A percentile compares a stretch with the other conserved stretches of the same genome.
Conservation (phyloP, 2,329 filamentous ascomycete species). For the Ascochyta lentis region DNA sequence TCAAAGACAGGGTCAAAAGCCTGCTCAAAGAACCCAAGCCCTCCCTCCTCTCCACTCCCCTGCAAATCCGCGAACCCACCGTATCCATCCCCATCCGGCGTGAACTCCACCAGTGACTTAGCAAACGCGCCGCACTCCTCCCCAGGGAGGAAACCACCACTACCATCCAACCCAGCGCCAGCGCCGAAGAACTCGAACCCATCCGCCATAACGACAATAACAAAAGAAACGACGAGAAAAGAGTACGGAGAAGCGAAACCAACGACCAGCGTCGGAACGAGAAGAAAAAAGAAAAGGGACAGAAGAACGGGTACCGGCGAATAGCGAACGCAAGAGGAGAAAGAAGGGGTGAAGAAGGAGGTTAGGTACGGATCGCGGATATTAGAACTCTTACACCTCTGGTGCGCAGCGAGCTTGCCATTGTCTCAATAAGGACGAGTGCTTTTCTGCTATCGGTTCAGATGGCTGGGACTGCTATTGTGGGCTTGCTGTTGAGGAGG, state of each 20-base stretch:
- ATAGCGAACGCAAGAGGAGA: background rate
- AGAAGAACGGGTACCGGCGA: background rate
- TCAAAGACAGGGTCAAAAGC: background rate
- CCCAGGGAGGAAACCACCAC: background rate
- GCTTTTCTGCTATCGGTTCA: background rate
- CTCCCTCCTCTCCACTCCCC: background rate
- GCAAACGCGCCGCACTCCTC: background rate
- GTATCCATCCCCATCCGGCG: background rate
- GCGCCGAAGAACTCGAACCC: background rate
- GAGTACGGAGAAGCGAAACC: background rate
- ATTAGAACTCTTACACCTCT: background rate
- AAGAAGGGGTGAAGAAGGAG: background rate
- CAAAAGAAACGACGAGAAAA: background rate
- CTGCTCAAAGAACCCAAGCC: background rate
- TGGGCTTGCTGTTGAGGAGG: background rate
- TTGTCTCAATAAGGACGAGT: background rate
- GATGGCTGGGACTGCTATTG: background rate
- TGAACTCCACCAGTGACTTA: background rate
- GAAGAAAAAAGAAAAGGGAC: background rate
- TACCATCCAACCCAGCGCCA: background rate
- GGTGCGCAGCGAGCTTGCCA: background rate
- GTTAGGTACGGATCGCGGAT: background rate
- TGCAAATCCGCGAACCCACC: background rate
- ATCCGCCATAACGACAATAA: background rate
- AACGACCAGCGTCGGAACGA: conserved; percentile 6